Base-by-base conservation (phyloP, 2,329 filamentous ascomycete genomes). In the Sphaceloma murrayae region DNA sequence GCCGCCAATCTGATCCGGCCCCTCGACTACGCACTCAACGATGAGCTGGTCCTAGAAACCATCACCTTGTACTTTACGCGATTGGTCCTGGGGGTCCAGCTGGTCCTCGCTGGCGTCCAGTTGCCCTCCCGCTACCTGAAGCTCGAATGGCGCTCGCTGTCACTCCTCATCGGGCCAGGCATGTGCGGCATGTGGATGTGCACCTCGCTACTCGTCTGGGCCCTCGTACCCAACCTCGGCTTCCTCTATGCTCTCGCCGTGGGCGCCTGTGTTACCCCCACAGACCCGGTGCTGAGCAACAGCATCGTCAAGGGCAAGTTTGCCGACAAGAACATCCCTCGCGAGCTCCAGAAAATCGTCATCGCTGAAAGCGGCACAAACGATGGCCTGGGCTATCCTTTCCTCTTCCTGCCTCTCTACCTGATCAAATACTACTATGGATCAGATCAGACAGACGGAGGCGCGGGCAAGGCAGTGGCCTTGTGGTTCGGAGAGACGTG, bases 301-400 rank as follows among this genome's bases (percentile, higher is more conserved):
- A 83, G 83, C 2, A 94, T 94, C 46, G 85, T 94, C 34, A 94
- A 94, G 66, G 87, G 87, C 22, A 88, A 85, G 54, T 95, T 94
- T 58, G 88, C 88, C 1, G 87, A 94, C 56, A 82, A 87, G 55
- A 91, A 94, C 58, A 80, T 94, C 13, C 86, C 88, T 0, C 80
- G 78, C 46, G 75, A 80, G 19, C 67, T 95, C 38, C 86, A 94
- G 65, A 78, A 82, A 51, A 85, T 69, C 48, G 68, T 67, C 48
- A 65, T 66, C 48, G 68, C 64, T 27, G 87, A 95, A 64, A 87
- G 83, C 0, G 88, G 87, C 1, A 83, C 85, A 1, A 94, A 94
- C 56, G 87, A 94, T 62, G 87, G 88, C 0, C 70, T 89, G 26
- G 86, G 86, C 0, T 94, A 94, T 54, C 87, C 86, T 0, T 94